These are phyloP conservation scores for Tuber calosporum DNA, from an alignment of 495 filamentous ascomycete species.

Conservation along the genomic window DNA sequence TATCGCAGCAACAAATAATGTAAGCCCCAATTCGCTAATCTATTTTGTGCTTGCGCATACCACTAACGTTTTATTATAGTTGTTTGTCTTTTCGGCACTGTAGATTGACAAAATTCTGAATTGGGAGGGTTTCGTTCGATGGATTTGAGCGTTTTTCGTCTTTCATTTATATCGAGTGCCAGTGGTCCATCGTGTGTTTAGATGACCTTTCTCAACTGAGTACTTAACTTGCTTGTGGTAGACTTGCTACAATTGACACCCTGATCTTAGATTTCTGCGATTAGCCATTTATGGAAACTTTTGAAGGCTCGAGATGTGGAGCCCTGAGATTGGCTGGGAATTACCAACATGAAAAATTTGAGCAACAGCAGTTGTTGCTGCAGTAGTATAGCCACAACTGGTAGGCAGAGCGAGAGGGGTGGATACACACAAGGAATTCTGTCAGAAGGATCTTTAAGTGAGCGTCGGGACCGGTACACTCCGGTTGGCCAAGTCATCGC, in stretches of 20 bases:
- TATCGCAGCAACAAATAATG: constrained; percentile 98
- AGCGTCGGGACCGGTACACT: neutral
- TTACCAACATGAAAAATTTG: neutral
- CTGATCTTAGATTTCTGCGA: neutral
- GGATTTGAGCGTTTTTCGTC: constrained; percentile 28
- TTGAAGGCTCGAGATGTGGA: neutral
- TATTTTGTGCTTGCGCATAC: constrained; percentile 10
- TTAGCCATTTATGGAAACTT: neutral
- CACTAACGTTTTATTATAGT: constrained; percentile 48
- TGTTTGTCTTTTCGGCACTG: constrained; percentile 98
- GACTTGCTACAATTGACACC: constrained; percentile 5
- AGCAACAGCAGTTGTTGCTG: neutral
- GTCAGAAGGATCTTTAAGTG: neutral
- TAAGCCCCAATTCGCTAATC: constrained; percentile 49
- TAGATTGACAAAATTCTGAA: constrained; percentile 47
- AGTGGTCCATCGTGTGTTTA: constrained; percentile 4
- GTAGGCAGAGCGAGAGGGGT: neutral
- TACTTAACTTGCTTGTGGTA: constrained; percentile 4
- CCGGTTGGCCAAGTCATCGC: too few species aligned
- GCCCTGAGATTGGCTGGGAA: neutral
- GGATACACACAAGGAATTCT: neutral
- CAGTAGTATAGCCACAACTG: neutral
- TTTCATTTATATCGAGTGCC: constrained; percentile 12
- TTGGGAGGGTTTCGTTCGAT: constrained; percentile 27
- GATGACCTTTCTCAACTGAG: constrained; percentile 2